These are phyloP conservation scores for Puccinia sorghi DNA, from an alignment of 1,284 basidiomycete species.

Conservation along the genomic window DNA sequence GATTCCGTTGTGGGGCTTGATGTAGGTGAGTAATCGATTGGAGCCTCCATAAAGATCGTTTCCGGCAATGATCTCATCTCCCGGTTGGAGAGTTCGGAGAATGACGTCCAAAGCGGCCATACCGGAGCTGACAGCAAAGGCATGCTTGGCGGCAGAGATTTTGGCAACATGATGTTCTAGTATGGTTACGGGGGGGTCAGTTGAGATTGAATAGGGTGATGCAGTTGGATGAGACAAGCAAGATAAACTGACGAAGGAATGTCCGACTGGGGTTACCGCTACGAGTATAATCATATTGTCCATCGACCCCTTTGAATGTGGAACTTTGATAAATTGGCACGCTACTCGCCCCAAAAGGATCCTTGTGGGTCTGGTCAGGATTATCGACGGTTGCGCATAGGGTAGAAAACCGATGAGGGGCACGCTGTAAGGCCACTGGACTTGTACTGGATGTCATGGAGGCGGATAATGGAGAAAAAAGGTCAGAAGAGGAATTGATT, in stretches of 20 bases:
- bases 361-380: conserved; percentile 72
- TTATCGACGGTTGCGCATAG: conserved; percentile 88
- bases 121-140: conserved; percentile 88
- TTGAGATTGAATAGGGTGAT: background rate
- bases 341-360: conserved; percentile 90
- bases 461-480: conserved; percentile 4
- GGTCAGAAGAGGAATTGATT: background rate
- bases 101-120: conserved; percentile 99
- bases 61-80: conserved; percentile 91
- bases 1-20: conserved; percentile 82
- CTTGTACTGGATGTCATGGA: conserved; percentile 13
- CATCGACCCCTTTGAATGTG: conserved; percentile 93
- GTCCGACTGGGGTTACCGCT: conserved; percentile 96
- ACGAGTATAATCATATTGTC: conserved; percentile 88
- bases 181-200: conserved; percentile 12
- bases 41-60: conserved; percentile 97
- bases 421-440: background rate
- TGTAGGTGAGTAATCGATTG: conserved; percentile 83
- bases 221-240: background rate
- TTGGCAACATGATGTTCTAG: conserved; percentile 91
- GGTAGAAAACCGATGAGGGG: conserved; percentile 65
- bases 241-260: conserved; percentile 72
- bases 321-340: conserved; percentile 98
- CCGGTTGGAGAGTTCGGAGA: conserved; percentile 87
- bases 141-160: conserved; percentile 83